Percentiles rank a stretch among this genome's conserved stretches.
phyloP scores from a whole-genome alignment of 1,139 yeast species.

The Candida sp. region DNA sequence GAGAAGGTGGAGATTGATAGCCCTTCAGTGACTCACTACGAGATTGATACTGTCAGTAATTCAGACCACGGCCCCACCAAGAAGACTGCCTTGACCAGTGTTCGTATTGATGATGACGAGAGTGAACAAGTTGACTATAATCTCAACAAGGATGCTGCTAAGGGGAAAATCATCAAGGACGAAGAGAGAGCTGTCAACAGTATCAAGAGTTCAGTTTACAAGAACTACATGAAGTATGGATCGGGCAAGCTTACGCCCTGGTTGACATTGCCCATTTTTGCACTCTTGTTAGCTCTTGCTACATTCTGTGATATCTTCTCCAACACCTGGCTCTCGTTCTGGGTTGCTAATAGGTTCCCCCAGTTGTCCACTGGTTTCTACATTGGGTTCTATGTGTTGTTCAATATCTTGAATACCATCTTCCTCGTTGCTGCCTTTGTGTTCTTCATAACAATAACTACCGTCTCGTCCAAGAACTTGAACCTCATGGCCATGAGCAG shows the following conservation, averaged over 20 bases:
- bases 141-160: conserved; percentile 24
- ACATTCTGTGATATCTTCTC: conserved; percentile 69
- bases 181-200: conserved; percentile 47
- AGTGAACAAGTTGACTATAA: conserved; percentile 19
- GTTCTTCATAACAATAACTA: conserved; percentile 53
- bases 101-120: conserved; percentile 15
- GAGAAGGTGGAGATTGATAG: conserved; percentile 1
- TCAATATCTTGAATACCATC: conserved; percentile 43
- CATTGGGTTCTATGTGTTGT: conserved; percentile 72
- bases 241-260: conserved; percentile 47
- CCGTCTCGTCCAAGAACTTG: conserved; percentile 48
- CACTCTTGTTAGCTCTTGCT: conserved; percentile 32
- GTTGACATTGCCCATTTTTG: conserved; percentile 13
- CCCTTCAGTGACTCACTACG: conserved; percentile 12
- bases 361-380: conserved; percentile 56
- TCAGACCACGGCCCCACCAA: too few relatives aligned
- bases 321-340: conserved; percentile 85
- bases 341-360: conserved; percentile 67
- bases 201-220: conserved; percentile 33
- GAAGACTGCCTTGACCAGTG: too few relatives aligned
- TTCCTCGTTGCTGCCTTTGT: conserved; percentile 48
- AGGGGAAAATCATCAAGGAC: conserved; percentile 35
- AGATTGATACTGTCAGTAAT: not conserved
- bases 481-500: conserved; percentile 44
- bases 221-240: conserved; percentile 58